Base-by-base conservation (phyloP, 179 eudicot species). In the Silene vulgaris region DNA sequence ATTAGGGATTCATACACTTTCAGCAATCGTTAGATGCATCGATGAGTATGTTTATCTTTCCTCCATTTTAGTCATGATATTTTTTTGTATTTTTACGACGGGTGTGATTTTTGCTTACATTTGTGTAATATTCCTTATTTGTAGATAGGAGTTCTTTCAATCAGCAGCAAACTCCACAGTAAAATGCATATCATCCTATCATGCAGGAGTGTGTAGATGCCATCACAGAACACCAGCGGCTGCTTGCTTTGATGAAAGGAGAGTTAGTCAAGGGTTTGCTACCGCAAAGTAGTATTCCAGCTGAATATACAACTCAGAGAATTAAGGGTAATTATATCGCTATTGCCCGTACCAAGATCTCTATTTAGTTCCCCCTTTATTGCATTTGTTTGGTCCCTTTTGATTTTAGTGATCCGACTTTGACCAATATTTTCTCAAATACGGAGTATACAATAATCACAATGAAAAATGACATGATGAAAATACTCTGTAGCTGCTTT, bases 221-320 rank as follows among this genome's bases (percentile, higher is more conserved):
- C 75, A 90, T 90, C 73, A 87, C 92, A 13, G 97, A 94, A 71
- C 97, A 89, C 77, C 98, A 92, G 82, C 87, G 89, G 80, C 91
- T 94, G 67, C 93, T 81, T 78, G 83, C 90, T 72, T 87, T 94
- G 82, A 83, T 89, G 88, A 94, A 91, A 85, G 98, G 98, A 78
- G 98, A 94, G 81, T 88, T 96, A 84, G 87, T 85, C 67, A 92
- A 88, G 85, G 98, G 98, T 79, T 78, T 94, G 82, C 84, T 94
- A 62, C 98, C 96, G 56, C 96, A 92, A 82, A 94, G 97, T 83
- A 88, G 91, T 76, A 84, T 92, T 75, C 91, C 89, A 13, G 91
- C 97, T 74, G 97, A 92, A 82, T 92, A 86, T 80, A 86, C 93
- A 20, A 94, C 92, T 64, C 94, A 84, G 77, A 89, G 98, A 65